Conservation (phyloP, 768 basidiomycete species). For the Gyrodon lividus region DNA sequence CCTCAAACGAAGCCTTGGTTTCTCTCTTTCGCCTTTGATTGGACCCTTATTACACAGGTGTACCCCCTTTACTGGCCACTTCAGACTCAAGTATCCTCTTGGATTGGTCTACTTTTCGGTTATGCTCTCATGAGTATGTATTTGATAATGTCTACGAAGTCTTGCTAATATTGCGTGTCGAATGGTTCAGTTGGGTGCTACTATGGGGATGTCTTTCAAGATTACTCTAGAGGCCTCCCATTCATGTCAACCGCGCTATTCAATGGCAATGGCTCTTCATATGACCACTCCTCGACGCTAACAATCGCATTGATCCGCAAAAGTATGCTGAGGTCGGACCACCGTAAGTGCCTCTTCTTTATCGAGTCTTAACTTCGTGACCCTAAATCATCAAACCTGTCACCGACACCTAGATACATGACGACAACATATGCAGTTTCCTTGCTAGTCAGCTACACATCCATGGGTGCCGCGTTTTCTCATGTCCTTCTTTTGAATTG, state of each 20-base stretch:
- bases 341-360: conserved; percentile 3
- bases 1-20: conserved; percentile 52
- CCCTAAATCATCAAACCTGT: background rate
- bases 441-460: conserved; percentile 8
- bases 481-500: conserved; percentile 53
- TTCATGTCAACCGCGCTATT: conserved; percentile 52
- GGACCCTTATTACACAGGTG: conserved; percentile 56
- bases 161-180: background rate
- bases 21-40: conserved; percentile 46
- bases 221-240: conserved; percentile 34
- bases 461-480: conserved; percentile 36
- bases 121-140: conserved; percentile 35
- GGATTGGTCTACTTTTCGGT: conserved; percentile 17
- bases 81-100: conserved; percentile 39
- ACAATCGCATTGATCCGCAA: conserved; percentile 7
- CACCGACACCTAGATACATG: conserved; percentile 7
- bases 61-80: conserved; percentile 55
- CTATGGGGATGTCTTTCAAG: conserved; percentile 46
- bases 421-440: conserved; percentile 16
- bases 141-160: background rate
- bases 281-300: conserved; percentile 11
- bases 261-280: conserved; percentile 14
- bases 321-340: conserved; percentile 13
- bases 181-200: conserved; percentile 8
- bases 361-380: background rate